A percentile compares a stretch with the other conserved stretches of the same genome.
Evolutionary conservation across 768 basidiomycete species (phyloP).

Genomic region (Daedalea quercina): DNA sequence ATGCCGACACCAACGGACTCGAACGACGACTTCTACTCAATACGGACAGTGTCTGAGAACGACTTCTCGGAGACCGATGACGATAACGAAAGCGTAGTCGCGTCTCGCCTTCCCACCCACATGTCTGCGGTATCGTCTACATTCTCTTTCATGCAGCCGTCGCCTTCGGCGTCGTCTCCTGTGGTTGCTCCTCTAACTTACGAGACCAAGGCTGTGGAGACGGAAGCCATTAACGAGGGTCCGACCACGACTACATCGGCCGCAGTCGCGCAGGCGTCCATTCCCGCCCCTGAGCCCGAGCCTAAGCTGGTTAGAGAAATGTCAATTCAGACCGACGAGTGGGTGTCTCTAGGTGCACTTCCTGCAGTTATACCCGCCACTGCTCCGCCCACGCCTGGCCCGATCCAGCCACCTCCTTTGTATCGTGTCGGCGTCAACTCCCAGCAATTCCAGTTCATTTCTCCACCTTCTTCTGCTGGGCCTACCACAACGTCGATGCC

Average conservation of each 20-base stretch:
- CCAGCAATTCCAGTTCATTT: slow-evolving; percentile 64
- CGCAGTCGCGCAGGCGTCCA: slow-evolving; percentile 14
- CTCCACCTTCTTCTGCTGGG: slow-evolving; percentile 39
- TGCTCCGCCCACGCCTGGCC: slow-evolving; percentile 20
- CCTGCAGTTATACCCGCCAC: slow-evolving; percentile 22
- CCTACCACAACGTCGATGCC: slow-evolving; percentile 26
- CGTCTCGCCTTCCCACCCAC: slow-evolving; percentile 36
- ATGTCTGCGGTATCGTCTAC: slow-evolving; percentile 25
- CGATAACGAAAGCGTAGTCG: slow-evolving; percentile 72
- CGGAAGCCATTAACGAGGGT: slow-evolving; percentile 15
- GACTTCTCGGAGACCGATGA: slow-evolving; percentile 56
- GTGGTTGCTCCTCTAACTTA: slow-evolving; percentile 35
- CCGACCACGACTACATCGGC: slow-evolving; percentile 10
- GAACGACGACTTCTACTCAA: slow-evolving; percentile 70
- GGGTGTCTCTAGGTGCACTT: slow-evolving; percentile 38
- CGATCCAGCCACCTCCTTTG: slow-evolving; percentile 29
- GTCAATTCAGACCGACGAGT: slow-evolving; percentile 75
- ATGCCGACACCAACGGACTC: slow-evolving; percentile 63
- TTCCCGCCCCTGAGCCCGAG: slow-evolving; percentile 20
- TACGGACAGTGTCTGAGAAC: slow-evolving; percentile 63
- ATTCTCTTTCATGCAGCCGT: slow-evolving; percentile 7
- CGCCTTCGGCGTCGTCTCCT: slow-evolving; percentile 8
- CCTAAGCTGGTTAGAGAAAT: slow-evolving; percentile 67
- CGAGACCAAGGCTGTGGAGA: slow-evolving; percentile 39
- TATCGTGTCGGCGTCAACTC: slow-evolving; percentile 53